Evolutionary conservation across 768 basidiomycete genomes (phyloP).

Genomic region (Tulasnella sp.): DNA sequence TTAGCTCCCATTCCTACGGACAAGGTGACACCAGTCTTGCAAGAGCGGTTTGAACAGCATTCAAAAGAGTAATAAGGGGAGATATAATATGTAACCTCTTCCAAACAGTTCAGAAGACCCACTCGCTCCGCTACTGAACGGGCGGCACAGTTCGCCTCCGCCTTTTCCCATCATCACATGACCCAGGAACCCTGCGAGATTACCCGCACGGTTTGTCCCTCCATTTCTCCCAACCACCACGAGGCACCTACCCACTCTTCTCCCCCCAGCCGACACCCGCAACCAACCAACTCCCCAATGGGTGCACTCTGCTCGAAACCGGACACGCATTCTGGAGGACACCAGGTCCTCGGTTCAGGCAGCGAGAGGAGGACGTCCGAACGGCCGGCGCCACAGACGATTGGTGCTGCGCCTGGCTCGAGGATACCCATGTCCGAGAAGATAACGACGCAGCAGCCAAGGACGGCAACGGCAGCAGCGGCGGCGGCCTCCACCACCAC

Average conservation of each 20-base stretch:
- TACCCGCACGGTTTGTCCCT: not conserved
- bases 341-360: not conserved
- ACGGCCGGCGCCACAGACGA: not conserved
- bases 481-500: too few relatives aligned
- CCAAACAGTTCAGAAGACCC: too few relatives aligned
- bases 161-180: not conserved
- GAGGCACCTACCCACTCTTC: not conserved
- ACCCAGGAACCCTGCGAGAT: not conserved
- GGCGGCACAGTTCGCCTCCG: too few relatives aligned
- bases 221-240: not conserved
- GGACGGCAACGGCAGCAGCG: too few relatives aligned
- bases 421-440: not conserved
- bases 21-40: too few relatives aligned
- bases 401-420: not conserved
- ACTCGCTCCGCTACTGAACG: too few relatives aligned
- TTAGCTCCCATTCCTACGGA: too few relatives aligned
- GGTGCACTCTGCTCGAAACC: slow-evolving; percentile 17
- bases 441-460: not conserved
- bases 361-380: not conserved
- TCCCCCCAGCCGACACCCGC: not conserved
- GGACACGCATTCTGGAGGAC: slow-evolving; percentile 21
- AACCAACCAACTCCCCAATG: not conserved
- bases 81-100: too few relatives aligned
- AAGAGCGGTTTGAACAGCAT: too few relatives aligned
- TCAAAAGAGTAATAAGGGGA: too few relatives aligned